phyloP scores from a whole-genome alignment of 2,329 filamentous ascomycete genomes.

The Pseudogymnoascus sp. region DNA sequence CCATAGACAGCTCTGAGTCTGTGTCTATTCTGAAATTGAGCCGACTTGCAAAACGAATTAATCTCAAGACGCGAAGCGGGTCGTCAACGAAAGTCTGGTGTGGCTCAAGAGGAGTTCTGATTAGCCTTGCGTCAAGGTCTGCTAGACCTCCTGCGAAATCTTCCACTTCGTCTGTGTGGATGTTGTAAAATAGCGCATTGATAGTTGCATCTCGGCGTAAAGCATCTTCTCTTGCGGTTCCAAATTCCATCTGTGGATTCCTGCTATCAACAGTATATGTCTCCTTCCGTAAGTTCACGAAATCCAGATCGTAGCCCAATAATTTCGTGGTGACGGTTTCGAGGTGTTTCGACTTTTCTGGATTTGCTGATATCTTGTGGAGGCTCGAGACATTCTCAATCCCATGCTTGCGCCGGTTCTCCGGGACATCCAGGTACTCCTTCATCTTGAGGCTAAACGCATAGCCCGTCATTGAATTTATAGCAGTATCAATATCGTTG shows the following conservation, averaged over 20 bases:
- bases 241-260: constrained; percentile 89
- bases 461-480: constrained; percentile 78
- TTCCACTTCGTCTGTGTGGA: constrained; percentile 70
- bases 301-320: constrained; percentile 80
- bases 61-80: constrained; percentile 73
- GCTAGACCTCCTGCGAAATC: constrained; percentile 74
- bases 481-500: constrained; percentile 77
- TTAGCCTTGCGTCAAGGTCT: constrained; percentile 65
- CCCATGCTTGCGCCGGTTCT: constrained; percentile 53
- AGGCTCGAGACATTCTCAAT: constrained; percentile 61
- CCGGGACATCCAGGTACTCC: constrained; percentile 55
- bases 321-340: constrained; percentile 84
- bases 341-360: constrained; percentile 92
- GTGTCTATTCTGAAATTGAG: constrained; percentile 71
- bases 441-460: constrained; percentile 63
- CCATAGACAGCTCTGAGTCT: constrained; percentile 65
- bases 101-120: constrained; percentile 80
- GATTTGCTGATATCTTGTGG: constrained; percentile 85
- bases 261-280: constrained; percentile 83
- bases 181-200: constrained; percentile 93
- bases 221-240: constrained; percentile 84
- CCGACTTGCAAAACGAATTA: constrained; percentile 85
- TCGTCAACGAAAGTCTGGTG: constrained; percentile 93
- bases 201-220: constrained; percentile 84
- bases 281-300: constrained; percentile 91